Conservation (phyloP, 495 filamentous ascomycete genomes). For the Niebla homalea region DNA sequence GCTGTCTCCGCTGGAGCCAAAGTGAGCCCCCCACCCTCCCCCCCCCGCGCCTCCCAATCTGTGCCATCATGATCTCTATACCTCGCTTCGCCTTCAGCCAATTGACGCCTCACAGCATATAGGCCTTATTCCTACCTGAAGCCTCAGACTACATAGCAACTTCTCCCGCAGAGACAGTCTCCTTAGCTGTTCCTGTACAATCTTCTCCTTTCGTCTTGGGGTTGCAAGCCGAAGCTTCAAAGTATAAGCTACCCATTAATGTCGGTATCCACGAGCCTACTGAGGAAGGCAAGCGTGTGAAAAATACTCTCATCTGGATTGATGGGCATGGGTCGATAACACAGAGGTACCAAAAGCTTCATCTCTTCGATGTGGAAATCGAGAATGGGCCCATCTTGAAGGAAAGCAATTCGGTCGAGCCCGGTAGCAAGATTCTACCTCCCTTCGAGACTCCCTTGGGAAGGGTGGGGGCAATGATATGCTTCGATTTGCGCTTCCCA, state of each 20-base stretch:
- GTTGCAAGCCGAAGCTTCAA: constrained; percentile 50
- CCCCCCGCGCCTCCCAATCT: too few relatives aligned
- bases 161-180: constrained; percentile 49
- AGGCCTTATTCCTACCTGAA: constrained; percentile 87
- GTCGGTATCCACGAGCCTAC: constrained; percentile 80
- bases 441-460: constrained; percentile 67
- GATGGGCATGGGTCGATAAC: constrained; percentile 46
- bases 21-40: constrained; percentile 29
- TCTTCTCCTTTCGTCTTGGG: constrained; percentile 55
- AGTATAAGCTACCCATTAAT: constrained; percentile 54
- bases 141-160: constrained; percentile 77
- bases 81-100: not conserved
- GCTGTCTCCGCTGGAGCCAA: constrained; percentile 65
- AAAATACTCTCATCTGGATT: constrained; percentile 60
- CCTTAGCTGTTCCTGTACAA: constrained; percentile 46
- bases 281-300: constrained; percentile 38
- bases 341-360: constrained; percentile 58
- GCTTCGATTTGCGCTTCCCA: constrained; percentile 84
- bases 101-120: constrained; percentile 8
- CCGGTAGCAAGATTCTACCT: constrained; percentile 41
- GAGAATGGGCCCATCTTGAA: constrained; percentile 46
- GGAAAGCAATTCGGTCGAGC: constrained; percentile 54
- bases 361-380: constrained; percentile 64
- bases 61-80: not conserved
- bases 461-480: constrained; percentile 64